These are phyloP conservation scores for Blastomyces parvus DNA, from an alignment of 2,329 filamentous ascomycete genomes.

Conservation along the genomic window DNA sequence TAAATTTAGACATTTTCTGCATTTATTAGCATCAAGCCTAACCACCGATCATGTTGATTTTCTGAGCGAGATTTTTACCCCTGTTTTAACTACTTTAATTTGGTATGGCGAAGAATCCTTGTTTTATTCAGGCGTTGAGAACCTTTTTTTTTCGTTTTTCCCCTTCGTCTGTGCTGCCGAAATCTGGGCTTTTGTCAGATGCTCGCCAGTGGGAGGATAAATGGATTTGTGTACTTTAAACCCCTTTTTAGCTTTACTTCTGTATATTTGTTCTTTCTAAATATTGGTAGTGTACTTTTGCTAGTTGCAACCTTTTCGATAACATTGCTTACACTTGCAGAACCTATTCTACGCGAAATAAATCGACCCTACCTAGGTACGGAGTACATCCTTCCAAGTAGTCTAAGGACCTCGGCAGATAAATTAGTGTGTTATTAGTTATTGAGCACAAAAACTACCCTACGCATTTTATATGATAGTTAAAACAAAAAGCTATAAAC, in stretches of 20 bases:
- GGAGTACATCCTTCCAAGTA: background rate
- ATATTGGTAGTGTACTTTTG: background rate
- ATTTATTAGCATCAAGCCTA: background rate
- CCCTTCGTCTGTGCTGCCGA: background rate
- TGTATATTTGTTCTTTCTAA: background rate
- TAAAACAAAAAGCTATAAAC: background rate
- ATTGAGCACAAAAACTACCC: background rate
- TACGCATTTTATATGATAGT: background rate
- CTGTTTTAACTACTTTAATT: background rate
- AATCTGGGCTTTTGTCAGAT: background rate
- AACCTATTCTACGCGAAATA: background rate
- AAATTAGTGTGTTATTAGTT: background rate
- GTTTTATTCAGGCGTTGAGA: background rate
- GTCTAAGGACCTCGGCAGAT: background rate
- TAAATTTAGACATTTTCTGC: background rate
- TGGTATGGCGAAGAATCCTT: background rate
- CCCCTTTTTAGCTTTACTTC: background rate
- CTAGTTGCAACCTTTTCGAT: background rate
- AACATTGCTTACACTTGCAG: background rate
- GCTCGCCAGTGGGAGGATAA: background rate
- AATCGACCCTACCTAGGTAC: no score
- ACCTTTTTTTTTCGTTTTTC: background rate
- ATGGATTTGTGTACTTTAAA: slow-evolving; percentile 1
- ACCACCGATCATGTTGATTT: background rate
- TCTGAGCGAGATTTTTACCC: background rate